Evolutionary conservation across 2,329 filamentous ascomycete genomes (phyloP).

Genomic region (Verticillium albo-atrum): DNA sequence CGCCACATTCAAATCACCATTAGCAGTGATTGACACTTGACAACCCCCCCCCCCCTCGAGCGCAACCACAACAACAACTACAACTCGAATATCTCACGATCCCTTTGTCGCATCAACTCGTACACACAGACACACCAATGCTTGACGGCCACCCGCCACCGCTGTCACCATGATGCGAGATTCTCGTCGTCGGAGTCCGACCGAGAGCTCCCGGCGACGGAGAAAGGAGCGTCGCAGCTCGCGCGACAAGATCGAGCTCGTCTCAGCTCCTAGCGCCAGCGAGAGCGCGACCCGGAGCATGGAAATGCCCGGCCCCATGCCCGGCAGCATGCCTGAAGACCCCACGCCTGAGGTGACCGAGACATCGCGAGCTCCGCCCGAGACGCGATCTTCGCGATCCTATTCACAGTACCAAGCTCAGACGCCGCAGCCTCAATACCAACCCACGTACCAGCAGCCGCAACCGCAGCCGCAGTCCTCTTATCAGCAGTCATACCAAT

Average conservation of each 20-base stretch:
- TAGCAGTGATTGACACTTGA: neutral
- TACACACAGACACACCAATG: conserved; percentile 4
- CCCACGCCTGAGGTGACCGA: neutral
- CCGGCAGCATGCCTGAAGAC: conserved; percentile 2
- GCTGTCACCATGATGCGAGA: conserved; percentile 47
- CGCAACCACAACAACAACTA: neutral
- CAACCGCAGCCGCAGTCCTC: neutral
- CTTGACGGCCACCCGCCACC: conserved; percentile 4
- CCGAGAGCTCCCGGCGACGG: conserved; percentile 48
- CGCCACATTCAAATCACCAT: conserved; percentile 5
- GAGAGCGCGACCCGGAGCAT: conserved; percentile 3
- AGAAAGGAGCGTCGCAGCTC: conserved; percentile 14
- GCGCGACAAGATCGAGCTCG: conserved; percentile 7
- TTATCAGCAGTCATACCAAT: conserved; percentile 15
- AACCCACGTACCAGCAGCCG: neutral
- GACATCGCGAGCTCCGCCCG: neutral
- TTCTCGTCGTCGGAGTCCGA: conserved; percentile 49
- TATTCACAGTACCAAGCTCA: conserved; percentile 1
- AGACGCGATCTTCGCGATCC: neutral
- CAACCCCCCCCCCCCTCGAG: neutral
- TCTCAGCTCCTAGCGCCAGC: neutral
- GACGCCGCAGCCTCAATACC: conserved; percentile 1
- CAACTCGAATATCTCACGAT: neutral
- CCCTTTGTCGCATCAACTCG: neutral
- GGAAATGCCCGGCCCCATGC: conserved; percentile 3